A percentile compares a stretch with the other conserved stretches of the same genome.
Conservation (phyloP, 2,329 filamentous ascomycete genomes). For the Sarocladiaceae sp. region DNA sequence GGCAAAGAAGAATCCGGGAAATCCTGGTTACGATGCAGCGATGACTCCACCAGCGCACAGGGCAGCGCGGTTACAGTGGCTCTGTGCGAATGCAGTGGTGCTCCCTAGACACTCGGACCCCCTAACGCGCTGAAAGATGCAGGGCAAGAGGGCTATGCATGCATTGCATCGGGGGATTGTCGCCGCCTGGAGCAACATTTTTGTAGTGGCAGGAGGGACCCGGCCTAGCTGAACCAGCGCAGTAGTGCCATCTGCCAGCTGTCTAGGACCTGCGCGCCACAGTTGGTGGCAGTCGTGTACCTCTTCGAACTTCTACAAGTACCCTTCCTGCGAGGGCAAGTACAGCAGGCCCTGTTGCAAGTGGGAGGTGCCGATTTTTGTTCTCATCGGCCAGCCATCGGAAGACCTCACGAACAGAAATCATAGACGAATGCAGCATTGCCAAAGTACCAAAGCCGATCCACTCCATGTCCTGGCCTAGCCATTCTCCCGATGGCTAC, state of each 20-base stretch:
- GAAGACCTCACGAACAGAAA: no score
- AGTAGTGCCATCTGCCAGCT: background rate
- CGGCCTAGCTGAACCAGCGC: background rate
- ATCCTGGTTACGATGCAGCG: background rate
- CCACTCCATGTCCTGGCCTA: no score
- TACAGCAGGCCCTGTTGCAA: background rate
- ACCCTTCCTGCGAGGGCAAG: background rate
- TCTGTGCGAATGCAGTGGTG: background rate
- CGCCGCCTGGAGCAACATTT: background rate
- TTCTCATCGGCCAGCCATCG: no score
- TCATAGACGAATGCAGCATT: background rate
- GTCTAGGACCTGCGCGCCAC: background rate
- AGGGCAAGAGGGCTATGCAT: slow-evolving; percentile 8
- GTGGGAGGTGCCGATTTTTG: no score
- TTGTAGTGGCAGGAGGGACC: background rate
- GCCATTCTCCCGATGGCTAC: no score
- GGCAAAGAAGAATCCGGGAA: background rate
- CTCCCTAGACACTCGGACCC: background rate
- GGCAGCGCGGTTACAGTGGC: background rate
- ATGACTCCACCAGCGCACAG: background rate
- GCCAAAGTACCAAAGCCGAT: background rate
- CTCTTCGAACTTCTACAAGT: no score
- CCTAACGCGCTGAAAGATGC: background rate
- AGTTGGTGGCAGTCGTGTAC: no score
- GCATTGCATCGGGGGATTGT: background rate